Percentiles rank a stretch among this genome's conserved stretches.
These are phyloP conservation scores for Pseudevernia furfuracea DNA, from an alignment of 495 filamentous ascomycete species.

Conservation along the genomic window DNA sequence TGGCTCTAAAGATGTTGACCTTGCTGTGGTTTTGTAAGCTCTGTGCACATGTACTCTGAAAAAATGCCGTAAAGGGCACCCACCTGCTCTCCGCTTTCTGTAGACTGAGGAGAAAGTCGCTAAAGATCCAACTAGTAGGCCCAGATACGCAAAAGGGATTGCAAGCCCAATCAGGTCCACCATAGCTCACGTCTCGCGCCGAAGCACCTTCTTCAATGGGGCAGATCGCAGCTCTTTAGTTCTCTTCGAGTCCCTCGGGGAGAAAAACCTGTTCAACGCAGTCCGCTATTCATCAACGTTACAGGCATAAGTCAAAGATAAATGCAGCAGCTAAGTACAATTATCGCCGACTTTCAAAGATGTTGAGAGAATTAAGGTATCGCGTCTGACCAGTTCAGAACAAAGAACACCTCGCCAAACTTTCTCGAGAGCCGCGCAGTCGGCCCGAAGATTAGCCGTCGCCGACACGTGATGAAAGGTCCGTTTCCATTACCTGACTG, in stretches of 20 bases:
- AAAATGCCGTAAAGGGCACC: conserved; percentile 29
- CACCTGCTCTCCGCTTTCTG: conserved; percentile 84
- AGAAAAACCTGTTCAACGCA: not conserved
- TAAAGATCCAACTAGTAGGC: conserved; percentile 76
- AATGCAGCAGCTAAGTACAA: not conserved
- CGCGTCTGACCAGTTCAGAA: not conserved
- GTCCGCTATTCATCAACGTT: too few relatives aligned
- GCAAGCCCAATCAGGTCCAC: conserved; percentile 75
- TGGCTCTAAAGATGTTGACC: conserved; percentile 72
- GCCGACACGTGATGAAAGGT: conserved; percentile 10
- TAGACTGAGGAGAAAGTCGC: conserved; percentile 88
- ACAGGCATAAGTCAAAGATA: not conserved
- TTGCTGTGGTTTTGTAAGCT: conserved; percentile 41
- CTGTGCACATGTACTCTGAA: conserved; percentile 1
- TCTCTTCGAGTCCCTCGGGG: not conserved
- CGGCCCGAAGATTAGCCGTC: conserved; percentile 14
- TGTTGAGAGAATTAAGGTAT: not conserved
- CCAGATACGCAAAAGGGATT: conserved; percentile 79
- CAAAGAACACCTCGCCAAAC: conserved; percentile 18
- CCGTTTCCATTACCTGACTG: not conserved
- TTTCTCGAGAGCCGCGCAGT: conserved; percentile 10
- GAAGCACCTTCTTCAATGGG: not conserved
- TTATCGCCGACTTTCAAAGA: too few relatives aligned
- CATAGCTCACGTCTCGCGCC: conserved; percentile 30
- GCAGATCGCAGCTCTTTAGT: conserved; percentile 2